phyloP scores from a whole-genome alignment of 345 rosid species.

The Combretum micranthum region DNA sequence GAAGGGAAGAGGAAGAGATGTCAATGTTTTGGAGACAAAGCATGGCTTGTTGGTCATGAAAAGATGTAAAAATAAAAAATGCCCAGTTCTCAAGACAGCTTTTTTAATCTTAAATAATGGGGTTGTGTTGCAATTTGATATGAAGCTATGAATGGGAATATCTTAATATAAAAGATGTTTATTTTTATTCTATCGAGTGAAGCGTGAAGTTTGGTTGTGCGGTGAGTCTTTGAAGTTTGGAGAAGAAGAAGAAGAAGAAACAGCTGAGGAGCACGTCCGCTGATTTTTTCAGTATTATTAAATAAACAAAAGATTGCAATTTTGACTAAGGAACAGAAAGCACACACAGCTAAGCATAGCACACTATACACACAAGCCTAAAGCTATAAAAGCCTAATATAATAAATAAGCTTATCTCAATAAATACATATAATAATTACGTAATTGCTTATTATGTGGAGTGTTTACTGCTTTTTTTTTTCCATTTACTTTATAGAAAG shows the following conservation, averaged over 20 bases:
- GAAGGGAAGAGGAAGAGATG: too few species aligned
- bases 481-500: too few species aligned
- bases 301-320: slow-evolving; percentile 12
- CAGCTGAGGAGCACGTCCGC: slow-evolving; percentile 50
- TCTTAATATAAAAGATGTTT: not conserved
- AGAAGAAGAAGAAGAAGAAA: slow-evolving; percentile 2
- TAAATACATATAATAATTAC: slow-evolving; percentile 19
- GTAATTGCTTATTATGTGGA: too few species aligned
- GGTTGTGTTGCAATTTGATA: not conserved
- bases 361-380: slow-evolving; percentile 7
- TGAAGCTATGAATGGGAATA: not conserved
- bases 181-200: slow-evolving; percentile 2
- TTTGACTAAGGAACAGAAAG: slow-evolving; percentile 7
- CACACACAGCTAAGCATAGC: slow-evolving; percentile 43
- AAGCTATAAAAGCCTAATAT: slow-evolving; percentile 1
- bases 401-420: slow-evolving; percentile 10
- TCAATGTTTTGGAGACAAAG: not conserved
- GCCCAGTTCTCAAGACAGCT: slow-evolving; percentile 55
- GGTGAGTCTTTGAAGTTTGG: too few species aligned
- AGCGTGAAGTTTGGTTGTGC: slow-evolving; percentile 43
- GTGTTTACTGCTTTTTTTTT: too few species aligned
- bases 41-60: not conserved
- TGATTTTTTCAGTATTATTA: slow-evolving; percentile 19
- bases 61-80: slow-evolving; percentile 12
- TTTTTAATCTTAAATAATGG: slow-evolving; percentile 8